Base-by-base conservation (phyloP, 2,329 filamentous ascomycete species). In the Tolypocladium pustulatum region DNA sequence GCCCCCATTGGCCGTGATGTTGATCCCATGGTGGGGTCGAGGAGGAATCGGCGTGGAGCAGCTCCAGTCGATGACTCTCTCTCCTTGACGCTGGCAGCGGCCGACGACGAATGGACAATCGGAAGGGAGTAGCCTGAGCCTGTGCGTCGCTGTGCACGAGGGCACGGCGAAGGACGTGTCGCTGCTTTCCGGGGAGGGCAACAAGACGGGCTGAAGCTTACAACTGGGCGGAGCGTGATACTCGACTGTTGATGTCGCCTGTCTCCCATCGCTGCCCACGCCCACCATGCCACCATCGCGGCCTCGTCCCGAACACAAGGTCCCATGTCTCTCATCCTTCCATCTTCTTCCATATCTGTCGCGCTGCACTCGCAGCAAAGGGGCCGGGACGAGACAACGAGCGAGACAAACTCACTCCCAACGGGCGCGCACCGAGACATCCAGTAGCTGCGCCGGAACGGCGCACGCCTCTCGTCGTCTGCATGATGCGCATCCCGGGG, bases 1-100 rank as follows among this genome's bases (percentile, higher is more conserved):
- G 32, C 55, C 52, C 56, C 57, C 13, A 63, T 63, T 63, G 61
- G 61, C 57, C 9, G 54, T n/a, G 37, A 20, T 20, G 30, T 17
- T 9, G 30, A n/a, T 17, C 17, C 27, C 27, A 9, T 20, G 40
- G 55, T 40, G 55, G 55, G 55, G 55, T 46, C 4, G 53, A 40
- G n/a, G 51, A 13, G n/a, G 32, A 10, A 10, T 37, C 25, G n/a
- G 20, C 52, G 52, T 53, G 51, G 30, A 54, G 32, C 10, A 9
- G n/a, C 52, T 20, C 52, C n/a, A 8, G 34, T 17, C 25, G 53
- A 40, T 8, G 9, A n/a, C 34, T 12, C 13, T 22, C 13, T 36
- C 8, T 22, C 34, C 49, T n/a, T 27, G 27, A n/a, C 10, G 3
- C n/a, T 12, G 40, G n/a, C 40, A n/a, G 7, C 17, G 20, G 38